These are phyloP conservation scores for Leucosporidium creatinivorum DNA, from an alignment of 768 basidiomycete genomes.

Conservation along the genomic window DNA sequence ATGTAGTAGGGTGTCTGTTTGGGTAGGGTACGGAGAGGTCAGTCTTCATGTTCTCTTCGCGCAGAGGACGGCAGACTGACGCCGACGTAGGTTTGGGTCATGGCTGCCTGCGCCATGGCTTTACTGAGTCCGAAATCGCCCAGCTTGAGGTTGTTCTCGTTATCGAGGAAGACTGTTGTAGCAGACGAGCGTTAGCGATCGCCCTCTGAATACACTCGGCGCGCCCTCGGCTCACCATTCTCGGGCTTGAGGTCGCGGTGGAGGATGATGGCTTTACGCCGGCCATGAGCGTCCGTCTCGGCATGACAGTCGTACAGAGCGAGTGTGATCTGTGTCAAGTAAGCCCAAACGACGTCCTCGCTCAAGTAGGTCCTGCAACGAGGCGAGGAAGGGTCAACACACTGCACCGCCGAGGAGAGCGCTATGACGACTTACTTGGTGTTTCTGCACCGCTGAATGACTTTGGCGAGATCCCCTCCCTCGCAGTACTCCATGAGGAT, in stretches of 20 bases:
- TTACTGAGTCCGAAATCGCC: conserved; percentile 97
- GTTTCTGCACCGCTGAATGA: conserved; percentile 58
- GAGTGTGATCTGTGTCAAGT: conserved; percentile 84
- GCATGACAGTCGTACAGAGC: conserved; percentile 84
- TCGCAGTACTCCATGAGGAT: conserved; percentile 99
- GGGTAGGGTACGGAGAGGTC: too few relatives aligned
- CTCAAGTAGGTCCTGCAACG: conserved; percentile 41
- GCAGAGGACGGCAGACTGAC: conserved; percentile 49
- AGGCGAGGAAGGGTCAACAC: background rate
- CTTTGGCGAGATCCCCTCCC: conserved; percentile 80
- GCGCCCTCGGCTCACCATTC: conserved; percentile 57
- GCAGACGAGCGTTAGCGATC: background rate
- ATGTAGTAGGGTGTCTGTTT: conserved; percentile 97
- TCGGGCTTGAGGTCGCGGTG: conserved; percentile 97
- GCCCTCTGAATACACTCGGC: background rate
- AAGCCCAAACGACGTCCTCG: conserved; percentile 92
- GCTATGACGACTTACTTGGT: conserved; percentile 16
- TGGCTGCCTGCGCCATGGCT: conserved; percentile 74
- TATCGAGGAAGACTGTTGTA: conserved; percentile 74
- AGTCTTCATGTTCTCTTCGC: too few relatives aligned
- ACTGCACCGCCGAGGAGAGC: background rate
- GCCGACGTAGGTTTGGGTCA: conserved; percentile 95
- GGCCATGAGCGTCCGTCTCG: conserved; percentile 31
- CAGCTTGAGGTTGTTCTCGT: conserved; percentile 76
- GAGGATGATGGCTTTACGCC: conserved; percentile 50